Conservation (phyloP, 805 yeast species). For the Lipomyces japonicus region DNA sequence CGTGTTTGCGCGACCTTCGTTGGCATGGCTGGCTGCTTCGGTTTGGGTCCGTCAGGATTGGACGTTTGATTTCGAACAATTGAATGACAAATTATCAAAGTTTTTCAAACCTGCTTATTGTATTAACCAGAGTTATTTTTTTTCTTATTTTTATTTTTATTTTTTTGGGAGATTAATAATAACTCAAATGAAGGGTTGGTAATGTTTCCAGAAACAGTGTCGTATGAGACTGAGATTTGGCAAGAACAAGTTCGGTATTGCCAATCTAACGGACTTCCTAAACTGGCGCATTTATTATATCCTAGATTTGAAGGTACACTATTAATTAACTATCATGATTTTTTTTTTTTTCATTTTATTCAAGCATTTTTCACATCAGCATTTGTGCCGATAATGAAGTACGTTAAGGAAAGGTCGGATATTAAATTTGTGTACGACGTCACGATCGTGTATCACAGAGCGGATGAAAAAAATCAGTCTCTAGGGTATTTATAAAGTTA, state of each 20-base stretch:
- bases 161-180: neutral
- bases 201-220: conserved; percentile 69
- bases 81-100: neutral
- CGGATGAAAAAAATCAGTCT: conserved; percentile 16
- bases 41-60: conserved; percentile 25
- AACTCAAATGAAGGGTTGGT: conserved; percentile 58
- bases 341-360: conserved; percentile 36
- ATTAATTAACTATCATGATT: conserved; percentile 50
- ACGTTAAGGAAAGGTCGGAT: conserved; percentile 31
- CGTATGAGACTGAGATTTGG: conserved; percentile 51
- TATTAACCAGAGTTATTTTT: neutral
- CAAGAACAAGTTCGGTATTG: conserved; percentile 57
- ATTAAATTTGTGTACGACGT: conserved; percentile 49
- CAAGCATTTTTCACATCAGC: conserved; percentile 16
- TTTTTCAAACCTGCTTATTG: conserved; percentile 3
- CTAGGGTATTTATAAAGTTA: too few species aligned
- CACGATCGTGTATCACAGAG: conserved; percentile 45
- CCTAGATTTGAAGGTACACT: conserved; percentile 59
- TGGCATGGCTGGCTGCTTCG: conserved; percentile 14
- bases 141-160: neutral
- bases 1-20: conserved; percentile 14
- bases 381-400: conserved; percentile 32
- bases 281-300: conserved; percentile 58
- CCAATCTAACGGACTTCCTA: conserved; percentile 57
- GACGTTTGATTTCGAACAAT: conserved; percentile 8